Conservation (phyloP, 768 basidiomycete species). For the Albatrellus ellisii region DNA sequence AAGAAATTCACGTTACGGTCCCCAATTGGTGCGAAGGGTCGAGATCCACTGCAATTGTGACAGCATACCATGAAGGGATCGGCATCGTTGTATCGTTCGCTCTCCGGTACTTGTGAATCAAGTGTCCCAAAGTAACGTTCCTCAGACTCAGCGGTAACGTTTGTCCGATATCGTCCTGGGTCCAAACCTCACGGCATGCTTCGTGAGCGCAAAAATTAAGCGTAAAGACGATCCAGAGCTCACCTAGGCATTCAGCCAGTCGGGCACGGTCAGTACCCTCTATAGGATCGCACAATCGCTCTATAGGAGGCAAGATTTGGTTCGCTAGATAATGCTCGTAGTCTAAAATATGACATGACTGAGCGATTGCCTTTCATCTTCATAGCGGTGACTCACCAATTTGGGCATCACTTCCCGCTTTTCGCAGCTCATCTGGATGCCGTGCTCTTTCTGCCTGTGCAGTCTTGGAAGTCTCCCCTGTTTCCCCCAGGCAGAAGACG, state of each 20-base stretch:
- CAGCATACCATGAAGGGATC: conserved; percentile 66
- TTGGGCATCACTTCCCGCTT: conserved; percentile 46
- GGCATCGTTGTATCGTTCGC: conserved; percentile 73
- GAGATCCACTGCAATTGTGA: conserved; percentile 49
- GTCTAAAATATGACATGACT: conserved; percentile 39
- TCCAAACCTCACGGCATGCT: conserved; percentile 33
- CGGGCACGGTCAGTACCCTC: conserved; percentile 89
- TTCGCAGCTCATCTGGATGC: conserved; percentile 86
- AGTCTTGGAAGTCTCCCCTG: conserved; percentile 54
- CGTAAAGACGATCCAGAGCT: conserved; percentile 13
- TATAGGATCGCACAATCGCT: conserved; percentile 91
- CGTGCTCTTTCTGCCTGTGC: conserved; percentile 83
- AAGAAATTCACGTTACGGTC: conserved; percentile 37
- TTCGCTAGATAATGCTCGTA: conserved; percentile 84
- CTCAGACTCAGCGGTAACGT: conserved; percentile 28
- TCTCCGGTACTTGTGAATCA: conserved; percentile 82
- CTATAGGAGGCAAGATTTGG: conserved; percentile 89
- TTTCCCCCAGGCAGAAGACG: conserved; percentile 76
- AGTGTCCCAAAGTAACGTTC: conserved; percentile 66
- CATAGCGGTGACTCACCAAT: conserved; percentile 43
- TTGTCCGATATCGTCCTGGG: conserved; percentile 38
- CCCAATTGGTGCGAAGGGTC: conserved; percentile 44
- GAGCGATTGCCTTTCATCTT: conserved; percentile 3
- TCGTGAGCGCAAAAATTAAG: not conserved
- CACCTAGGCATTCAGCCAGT: conserved; percentile 91